These are phyloP conservation scores for Erythrophleum fordii DNA, from an alignment of 306 rosid genomes.

Conservation along the genomic window DNA sequence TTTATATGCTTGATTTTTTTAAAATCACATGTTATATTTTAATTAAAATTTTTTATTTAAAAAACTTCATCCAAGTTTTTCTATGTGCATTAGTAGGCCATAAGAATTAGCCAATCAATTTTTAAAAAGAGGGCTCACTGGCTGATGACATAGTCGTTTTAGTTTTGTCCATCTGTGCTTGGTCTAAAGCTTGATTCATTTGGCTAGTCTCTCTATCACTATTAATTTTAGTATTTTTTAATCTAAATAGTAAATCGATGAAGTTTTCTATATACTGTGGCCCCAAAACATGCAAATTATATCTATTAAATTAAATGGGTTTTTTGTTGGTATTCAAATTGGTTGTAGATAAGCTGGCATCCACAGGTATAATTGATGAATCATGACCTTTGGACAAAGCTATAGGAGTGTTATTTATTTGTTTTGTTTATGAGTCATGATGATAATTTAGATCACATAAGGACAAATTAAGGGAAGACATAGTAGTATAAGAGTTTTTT, in stretches of 20 bases:
- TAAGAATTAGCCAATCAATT: background rate
- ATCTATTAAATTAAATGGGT: background rate
- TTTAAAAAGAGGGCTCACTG: constrained; percentile 23
- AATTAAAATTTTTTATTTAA: background rate
- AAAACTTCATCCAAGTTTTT: background rate
- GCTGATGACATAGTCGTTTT: constrained; percentile 38
- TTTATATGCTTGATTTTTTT: too few species aligned
- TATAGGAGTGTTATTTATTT: constrained; percentile 31
- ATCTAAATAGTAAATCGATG: constrained; percentile 25
- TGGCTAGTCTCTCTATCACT: background rate
- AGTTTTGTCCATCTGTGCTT: constrained; percentile 42
- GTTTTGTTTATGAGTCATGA: constrained; percentile 26
- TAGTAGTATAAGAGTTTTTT: constrained; percentile 33
- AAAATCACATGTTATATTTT: too few species aligned
- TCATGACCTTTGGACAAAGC: constrained; percentile 36
- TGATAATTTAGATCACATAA: constrained; percentile 35
- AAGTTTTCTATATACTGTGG: constrained; percentile 18
- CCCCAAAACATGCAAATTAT: constrained; percentile 17
- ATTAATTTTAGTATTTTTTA: constrained; percentile 14
- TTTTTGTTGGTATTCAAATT: constrained; percentile 28
- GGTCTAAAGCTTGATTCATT: constrained; percentile 18
- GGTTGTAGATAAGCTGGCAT: constrained; percentile 58
- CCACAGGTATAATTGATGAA: constrained; percentile 40
- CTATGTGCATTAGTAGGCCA: background rate
- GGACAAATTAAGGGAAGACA: constrained; percentile 39